Conservation (phyloP, 352 stramenopile genomes). For the Phytophthora citricola region DNA sequence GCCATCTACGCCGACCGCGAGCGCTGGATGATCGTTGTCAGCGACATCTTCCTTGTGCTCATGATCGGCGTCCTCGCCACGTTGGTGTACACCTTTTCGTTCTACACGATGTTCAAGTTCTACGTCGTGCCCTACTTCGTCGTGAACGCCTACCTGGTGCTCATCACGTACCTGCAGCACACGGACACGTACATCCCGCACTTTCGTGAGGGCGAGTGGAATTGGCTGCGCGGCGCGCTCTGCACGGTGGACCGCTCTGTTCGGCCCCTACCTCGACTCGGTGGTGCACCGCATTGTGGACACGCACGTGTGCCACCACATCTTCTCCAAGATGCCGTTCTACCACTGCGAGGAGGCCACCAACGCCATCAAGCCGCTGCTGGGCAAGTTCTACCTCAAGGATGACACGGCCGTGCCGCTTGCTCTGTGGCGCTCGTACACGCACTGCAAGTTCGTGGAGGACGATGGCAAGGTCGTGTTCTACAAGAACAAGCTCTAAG, state of each 20-base stretch:
- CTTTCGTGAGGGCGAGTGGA: slow-evolving; percentile 95
- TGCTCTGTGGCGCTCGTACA: slow-evolving; percentile 94
- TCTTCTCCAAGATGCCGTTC: slow-evolving; percentile 99
- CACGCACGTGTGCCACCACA: slow-evolving; percentile 98
- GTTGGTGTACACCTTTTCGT: slow-evolving; percentile 71
- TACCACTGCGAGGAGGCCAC: slow-evolving; percentile 98
- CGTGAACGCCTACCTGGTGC: slow-evolving; percentile 96
- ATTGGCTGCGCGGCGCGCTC: slow-evolving; percentile 96
- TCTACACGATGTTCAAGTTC: slow-evolving; percentile 90
- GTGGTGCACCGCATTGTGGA: slow-evolving; percentile 98
- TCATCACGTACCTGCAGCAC: slow-evolving; percentile 99
- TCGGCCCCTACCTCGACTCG: slow-evolving; percentile 95
- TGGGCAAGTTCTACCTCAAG: slow-evolving; percentile 97
- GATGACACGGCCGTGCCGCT: slow-evolving; percentile 89
- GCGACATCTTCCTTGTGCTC: slow-evolving; percentile 89
- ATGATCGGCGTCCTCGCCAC: slow-evolving; percentile 64
- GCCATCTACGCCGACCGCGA: slow-evolving; percentile 95
- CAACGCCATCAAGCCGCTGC: slow-evolving; percentile 90
- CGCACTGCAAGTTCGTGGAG: slow-evolving; percentile 95
- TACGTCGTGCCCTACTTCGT: slow-evolving; percentile 97
- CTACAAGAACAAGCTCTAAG: slow-evolving; percentile 81
- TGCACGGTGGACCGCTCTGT: slow-evolving; percentile 98
- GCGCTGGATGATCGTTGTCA: slow-evolving; percentile 93
- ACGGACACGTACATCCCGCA: slow-evolving; percentile 98
- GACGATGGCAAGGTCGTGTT: slow-evolving; percentile 92